These are phyloP conservation scores for Copromyces sp. DNA, from an alignment of 495 filamentous ascomycete species.

Conservation along the genomic window DNA sequence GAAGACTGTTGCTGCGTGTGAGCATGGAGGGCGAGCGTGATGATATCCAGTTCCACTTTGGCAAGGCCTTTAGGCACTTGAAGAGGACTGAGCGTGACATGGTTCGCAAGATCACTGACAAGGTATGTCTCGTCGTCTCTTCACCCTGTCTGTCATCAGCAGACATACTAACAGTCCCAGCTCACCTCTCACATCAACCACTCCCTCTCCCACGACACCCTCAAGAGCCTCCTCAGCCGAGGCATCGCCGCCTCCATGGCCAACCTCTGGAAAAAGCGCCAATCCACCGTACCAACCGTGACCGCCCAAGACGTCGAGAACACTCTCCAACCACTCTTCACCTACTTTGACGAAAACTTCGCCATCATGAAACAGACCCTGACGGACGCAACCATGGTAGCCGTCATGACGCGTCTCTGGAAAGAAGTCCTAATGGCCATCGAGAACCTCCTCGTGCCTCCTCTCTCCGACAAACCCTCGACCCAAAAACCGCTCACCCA, in stretches of 20 bases:
- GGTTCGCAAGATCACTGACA: slow-evolving; percentile 95
- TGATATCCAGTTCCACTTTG: slow-evolving; percentile 98
- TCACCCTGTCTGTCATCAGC: background rate
- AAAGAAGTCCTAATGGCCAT: slow-evolving; percentile 92
- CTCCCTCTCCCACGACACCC: slow-evolving; percentile 70
- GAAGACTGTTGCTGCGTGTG: slow-evolving; percentile 75
- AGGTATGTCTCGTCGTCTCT: slow-evolving; percentile 47
- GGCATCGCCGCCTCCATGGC: slow-evolving; percentile 73
- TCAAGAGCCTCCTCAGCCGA: slow-evolving; percentile 61
- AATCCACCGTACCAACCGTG: slow-evolving; percentile 43
- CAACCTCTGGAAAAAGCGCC: slow-evolving; percentile 59
- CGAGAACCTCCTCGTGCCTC: slow-evolving; percentile 83
- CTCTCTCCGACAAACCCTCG: slow-evolving; percentile 90
- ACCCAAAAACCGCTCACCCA: slow-evolving; percentile 76
- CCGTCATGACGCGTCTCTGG: slow-evolving; percentile 97
- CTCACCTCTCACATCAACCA: slow-evolving; percentile 91
- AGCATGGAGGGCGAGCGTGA: slow-evolving; percentile 99
- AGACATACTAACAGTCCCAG: slow-evolving; percentile 33
- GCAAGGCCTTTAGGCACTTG: slow-evolving; percentile 87
- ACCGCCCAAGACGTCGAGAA: slow-evolving; percentile 66
- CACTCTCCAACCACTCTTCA: slow-evolving; percentile 80
- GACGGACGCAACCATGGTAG: slow-evolving; percentile 84
- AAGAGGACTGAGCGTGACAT: slow-evolving; percentile 96
- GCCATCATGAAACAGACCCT: slow-evolving; percentile 96
- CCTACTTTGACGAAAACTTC: slow-evolving; percentile 98